These are phyloP conservation scores for Malus domestica DNA, from an alignment of 306 rosid species.

Conservation along the genomic window ASM211411v1 NC_041795.1:18702001-18702500, in stretches of 20 bases:
- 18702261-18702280: background rate
- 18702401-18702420: too few relatives aligned
- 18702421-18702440: too few relatives aligned
- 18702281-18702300: background rate
- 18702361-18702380: background rate
- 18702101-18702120: background rate
- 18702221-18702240: background rate
- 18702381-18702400: too few relatives aligned
- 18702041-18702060: background rate
- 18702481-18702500: too few relatives aligned
- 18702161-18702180: background rate
- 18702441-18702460: too few relatives aligned
- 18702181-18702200: background rate
- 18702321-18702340: background rate
- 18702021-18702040: background rate
- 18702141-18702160: background rate
- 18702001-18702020: background rate
- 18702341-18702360: background rate
- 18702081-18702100: background rate
- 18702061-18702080: background rate
- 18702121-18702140: background rate
- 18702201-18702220: background rate
- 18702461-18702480: too few relatives aligned
- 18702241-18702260: background rate
- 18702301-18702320: background rate